Evolutionary conservation across 73 alveolate species (phyloP), one percentile per base, ranked within the genome.

Genomic region (Effrenium voratum): DNA sequence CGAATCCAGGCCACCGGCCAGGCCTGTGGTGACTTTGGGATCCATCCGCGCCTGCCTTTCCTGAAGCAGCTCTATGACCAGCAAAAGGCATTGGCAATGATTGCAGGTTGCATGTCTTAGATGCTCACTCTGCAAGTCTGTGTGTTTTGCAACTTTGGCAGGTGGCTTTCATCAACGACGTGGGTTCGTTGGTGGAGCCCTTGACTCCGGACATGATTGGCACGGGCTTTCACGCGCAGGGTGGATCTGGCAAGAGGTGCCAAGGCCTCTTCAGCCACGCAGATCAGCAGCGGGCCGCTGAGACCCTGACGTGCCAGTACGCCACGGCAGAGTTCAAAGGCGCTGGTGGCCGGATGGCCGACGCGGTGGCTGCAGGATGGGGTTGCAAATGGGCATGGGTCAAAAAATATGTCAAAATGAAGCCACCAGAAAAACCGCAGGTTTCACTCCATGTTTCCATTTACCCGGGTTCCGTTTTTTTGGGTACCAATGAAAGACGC

Each of bases 151-250:
- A n/a, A n/a, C n/a, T n/a, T n/a, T 19, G 19, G 63, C 8, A 84
- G 83, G 47, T 91, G 60, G 38, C 98, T 59, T 91, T 91, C 45
- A 57, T 73, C 43, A 70, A 52, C 59, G 90, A 91, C 57, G 90
- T 91, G 55, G 98, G 98, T 36, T 72, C 87, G 16, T 46, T 91
- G 77, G 98, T 91, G 77, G 98, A 91, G 98, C 98, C 98, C 41
- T 32, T 73, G 98, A 91, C 98, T 26, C 95, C 95, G 63, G 95
- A 40, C 73, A 82, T 82, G 92, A 82, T 82, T 19, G 92, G 92
- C 50, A 41, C 72, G 6, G 95, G 95, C 49, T 87, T 87, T 70
- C 95, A 87, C 36, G 95, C 95, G 50, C 60, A 60, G 68, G 95
- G 95, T 24, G 95, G 95, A 83, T 44, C 84, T 13, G 95, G 95